Conservation (phyloP, 176 grass and related monocot species). For the Aegilops bicornis region DNA sequence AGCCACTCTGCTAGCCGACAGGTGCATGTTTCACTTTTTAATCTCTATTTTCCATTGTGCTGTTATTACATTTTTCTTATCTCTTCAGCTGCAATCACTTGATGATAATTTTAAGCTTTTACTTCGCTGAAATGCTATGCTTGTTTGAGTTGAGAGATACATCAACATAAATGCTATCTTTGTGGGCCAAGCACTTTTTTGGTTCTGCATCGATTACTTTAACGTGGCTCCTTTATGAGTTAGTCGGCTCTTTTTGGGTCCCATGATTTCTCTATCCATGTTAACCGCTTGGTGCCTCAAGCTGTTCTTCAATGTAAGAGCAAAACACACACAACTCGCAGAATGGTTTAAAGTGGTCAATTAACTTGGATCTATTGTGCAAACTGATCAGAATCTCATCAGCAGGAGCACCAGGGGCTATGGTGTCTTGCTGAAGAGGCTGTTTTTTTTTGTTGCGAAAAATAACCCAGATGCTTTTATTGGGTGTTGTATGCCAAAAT, state of each 20-base stretch:
- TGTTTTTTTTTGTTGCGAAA: too few species aligned
- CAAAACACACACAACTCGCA: too few species aligned
- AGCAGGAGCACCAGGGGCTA: too few species aligned
- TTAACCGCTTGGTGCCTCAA: constrained; percentile 19
- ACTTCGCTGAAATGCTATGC: neutral
- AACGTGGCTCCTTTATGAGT: constrained; percentile 10
- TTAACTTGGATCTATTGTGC: too few species aligned
- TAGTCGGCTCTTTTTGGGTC: neutral
- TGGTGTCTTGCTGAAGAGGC: too few species aligned
- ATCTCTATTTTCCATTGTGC: constrained; percentile 10
- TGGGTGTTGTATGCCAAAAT: too few species aligned
- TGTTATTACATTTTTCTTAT: constrained; percentile 17
- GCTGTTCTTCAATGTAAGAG: neutral
- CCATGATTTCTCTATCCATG: neutral
- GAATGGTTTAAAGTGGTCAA: too few species aligned
- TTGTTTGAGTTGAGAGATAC: neutral
- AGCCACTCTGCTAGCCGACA: constrained; percentile 52
- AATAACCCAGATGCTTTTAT: too few species aligned
- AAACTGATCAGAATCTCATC: too few species aligned
- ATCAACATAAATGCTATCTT: constrained; percentile 1
- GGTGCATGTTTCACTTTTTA: constrained; percentile 51
- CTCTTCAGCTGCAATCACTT: constrained; percentile 24
- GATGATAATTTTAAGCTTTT: constrained; percentile 26
- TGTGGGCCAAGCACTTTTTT: neutral
- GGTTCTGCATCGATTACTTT: constrained; percentile 2